Percentiles rank a stretch among this genome's conserved stretches.
Evolutionary conservation across 352 stramenopile genomes (phyloP).

Genomic region (Globisporangium orthogonon): DNA sequence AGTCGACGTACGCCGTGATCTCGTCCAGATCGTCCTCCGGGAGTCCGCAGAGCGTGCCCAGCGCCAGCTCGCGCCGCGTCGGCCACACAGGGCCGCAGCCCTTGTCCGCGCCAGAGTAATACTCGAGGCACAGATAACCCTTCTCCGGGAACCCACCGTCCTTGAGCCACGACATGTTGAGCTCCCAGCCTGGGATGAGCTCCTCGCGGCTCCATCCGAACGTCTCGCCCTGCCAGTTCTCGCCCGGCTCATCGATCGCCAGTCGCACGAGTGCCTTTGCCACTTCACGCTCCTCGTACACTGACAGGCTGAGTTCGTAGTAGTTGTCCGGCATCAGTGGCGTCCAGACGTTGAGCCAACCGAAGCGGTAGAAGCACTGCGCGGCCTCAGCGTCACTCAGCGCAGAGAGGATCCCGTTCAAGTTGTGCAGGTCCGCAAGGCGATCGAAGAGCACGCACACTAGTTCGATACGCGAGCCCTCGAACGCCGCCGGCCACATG

Average conservation of each 20-base stretch:
- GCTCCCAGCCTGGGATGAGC: slow-evolving; percentile 71
- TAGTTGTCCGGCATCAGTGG: slow-evolving; percentile 68
- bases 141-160: slow-evolving; percentile 75
- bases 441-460: slow-evolving; percentile 67
- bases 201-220: slow-evolving; percentile 78
- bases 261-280: slow-evolving; percentile 66
- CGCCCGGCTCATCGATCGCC: slow-evolving; percentile 71
- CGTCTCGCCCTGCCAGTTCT: slow-evolving; percentile 76
- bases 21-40: slow-evolving; percentile 34
- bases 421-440: slow-evolving; percentile 65
- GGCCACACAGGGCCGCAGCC: slow-evolving; percentile 69
- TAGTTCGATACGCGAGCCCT: slow-evolving; percentile 42
- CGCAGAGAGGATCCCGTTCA: slow-evolving; percentile 48
- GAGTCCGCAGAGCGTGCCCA: slow-evolving; percentile 42
- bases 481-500: slow-evolving; percentile 43
- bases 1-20: slow-evolving; percentile 51
- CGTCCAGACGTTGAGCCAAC: slow-evolving; percentile 70
- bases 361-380: slow-evolving; percentile 57
- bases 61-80: slow-evolving; percentile 45
- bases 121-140: slow-evolving; percentile 65
- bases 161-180: slow-evolving; percentile 78
- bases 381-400: slow-evolving; percentile 48
- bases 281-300: slow-evolving; percentile 70
- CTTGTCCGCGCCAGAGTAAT: slow-evolving; percentile 72
- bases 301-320: slow-evolving; percentile 63